Conservation (phyloP, 352 stramenopile genomes). For the Pythium oligandrum region DNA sequence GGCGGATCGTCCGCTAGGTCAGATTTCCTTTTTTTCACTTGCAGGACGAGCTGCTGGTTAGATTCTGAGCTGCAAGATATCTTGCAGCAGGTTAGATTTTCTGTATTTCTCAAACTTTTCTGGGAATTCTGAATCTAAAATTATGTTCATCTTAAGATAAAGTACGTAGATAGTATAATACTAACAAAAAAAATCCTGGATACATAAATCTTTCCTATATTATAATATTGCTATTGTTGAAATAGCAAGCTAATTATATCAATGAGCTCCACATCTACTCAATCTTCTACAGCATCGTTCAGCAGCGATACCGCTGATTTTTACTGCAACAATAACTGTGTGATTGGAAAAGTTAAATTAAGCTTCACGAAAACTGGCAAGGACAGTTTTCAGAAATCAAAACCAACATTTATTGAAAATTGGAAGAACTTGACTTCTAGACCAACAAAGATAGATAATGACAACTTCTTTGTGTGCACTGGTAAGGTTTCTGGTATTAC, state of each 20-base stretch:
- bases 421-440: conserved; percentile 10
- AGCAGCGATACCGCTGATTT: conserved; percentile 11
- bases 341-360: conserved; percentile 9
- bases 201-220: conserved; percentile 11
- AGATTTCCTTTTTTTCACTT: conserved; percentile 3
- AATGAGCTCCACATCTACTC: conserved; percentile 10
- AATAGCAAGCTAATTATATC: conserved; percentile 10
- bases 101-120: conserved; percentile 8
- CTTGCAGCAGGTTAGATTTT: conserved; percentile 5
- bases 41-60: neutral
- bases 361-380: conserved; percentile 9
- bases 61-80: conserved; percentile 1
- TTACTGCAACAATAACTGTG: conserved; percentile 10
- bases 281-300: conserved; percentile 10
- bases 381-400: conserved; percentile 10
- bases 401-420: conserved; percentile 6
- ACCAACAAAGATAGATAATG: conserved; percentile 9
- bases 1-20: neutral
- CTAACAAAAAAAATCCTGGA: conserved; percentile 7
- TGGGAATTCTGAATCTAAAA: conserved; percentile 7
- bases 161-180: conserved; percentile 9
- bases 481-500: conserved; percentile 8
- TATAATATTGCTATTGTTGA: conserved; percentile 13
- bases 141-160: conserved; percentile 12
- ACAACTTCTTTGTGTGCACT: conserved; percentile 9